Evolutionary conservation across 306 rosid genomes (phyloP).

Genomic region (Gastrolobium bilobum): DNA sequence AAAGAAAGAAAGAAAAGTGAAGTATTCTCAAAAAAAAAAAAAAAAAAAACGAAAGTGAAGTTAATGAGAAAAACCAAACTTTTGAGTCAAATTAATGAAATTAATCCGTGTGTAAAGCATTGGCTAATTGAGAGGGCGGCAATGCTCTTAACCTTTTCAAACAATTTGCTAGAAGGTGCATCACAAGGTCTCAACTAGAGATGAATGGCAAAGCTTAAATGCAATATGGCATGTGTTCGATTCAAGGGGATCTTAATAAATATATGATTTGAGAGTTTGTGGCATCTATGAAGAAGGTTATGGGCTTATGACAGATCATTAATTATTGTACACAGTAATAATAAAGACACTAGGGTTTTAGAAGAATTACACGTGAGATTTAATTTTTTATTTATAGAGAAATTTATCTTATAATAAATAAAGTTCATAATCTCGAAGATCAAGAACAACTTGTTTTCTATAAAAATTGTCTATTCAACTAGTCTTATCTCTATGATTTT

Average conservation of each 20-base stretch:
- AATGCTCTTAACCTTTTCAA: slow-evolving; percentile 1
- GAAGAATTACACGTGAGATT: too few relatives aligned
- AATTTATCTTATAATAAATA: too few relatives aligned
- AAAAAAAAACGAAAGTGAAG: slow-evolving; percentile 18
- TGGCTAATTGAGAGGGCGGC: neutral
- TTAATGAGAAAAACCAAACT: slow-evolving; percentile 48
- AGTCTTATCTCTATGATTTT: slow-evolving; percentile 30
- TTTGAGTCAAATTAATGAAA: slow-evolving; percentile 51
- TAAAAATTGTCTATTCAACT: slow-evolving; percentile 17
- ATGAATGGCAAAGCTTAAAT: neutral
- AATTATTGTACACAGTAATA: too few relatives aligned
- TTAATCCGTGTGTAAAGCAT: slow-evolving; percentile 19
- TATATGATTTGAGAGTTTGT: neutral
- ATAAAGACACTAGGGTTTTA: too few relatives aligned
- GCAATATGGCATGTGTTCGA: too few relatives aligned
- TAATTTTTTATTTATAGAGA: too few relatives aligned
- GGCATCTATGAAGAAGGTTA: too few relatives aligned
- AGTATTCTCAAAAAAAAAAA: too few relatives aligned
- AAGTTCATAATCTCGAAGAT: too few relatives aligned
- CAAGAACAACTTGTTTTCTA: neutral
- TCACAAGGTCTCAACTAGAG: slow-evolving; percentile 6
- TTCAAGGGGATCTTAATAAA: too few relatives aligned
- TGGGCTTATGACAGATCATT: too few relatives aligned
- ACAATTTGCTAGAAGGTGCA: slow-evolving; percentile 21
- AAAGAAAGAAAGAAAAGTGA: neutral